Evolutionary conservation across 2,329 filamentous ascomycete species (phyloP).

Genomic region (Camillea tinctor): DNA sequence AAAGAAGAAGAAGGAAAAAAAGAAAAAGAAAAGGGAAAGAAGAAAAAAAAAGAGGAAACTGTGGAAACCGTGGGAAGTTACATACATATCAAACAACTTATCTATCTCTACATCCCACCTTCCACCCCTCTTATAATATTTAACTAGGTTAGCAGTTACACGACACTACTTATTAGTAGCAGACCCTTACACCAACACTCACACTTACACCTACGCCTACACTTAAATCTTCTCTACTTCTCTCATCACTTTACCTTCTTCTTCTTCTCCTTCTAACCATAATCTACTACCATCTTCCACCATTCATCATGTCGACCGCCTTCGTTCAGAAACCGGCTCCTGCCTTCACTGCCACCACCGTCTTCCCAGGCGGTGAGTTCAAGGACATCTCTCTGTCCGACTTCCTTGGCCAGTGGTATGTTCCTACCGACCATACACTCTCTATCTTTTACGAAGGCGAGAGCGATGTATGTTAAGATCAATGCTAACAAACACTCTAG

Average conservation of each 20-base stretch:
- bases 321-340: slow-evolving; percentile 50
- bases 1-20: neutral
- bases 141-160: too few relatives aligned
- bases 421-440: slow-evolving; percentile 16
- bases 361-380: slow-evolving; percentile 49
- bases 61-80: neutral
- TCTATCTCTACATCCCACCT: too few relatives aligned
- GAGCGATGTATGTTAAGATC: too few relatives aligned
- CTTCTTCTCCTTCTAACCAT: neutral
- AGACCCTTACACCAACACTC: too few relatives aligned
- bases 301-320: slow-evolving; percentile 40
- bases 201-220: too few relatives aligned
- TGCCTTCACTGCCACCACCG: slow-evolving; percentile 47
- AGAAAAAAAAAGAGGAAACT: neutral
- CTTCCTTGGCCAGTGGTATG: slow-evolving; percentile 46
- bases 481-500: slow-evolving; percentile 29
- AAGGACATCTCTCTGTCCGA: slow-evolving; percentile 46
- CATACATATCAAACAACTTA: too few relatives aligned
- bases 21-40: neutral
- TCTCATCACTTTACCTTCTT: too few relatives aligned
- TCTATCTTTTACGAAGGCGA: too few relatives aligned
- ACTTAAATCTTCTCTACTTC: too few relatives aligned
- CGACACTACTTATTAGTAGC: too few relatives aligned
- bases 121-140: too few relatives aligned
- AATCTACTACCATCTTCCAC: neutral